Conservation (phyloP, 2,329 filamentous ascomycete species). For the Ophiocordyceps camponoti-leonardi region DNA sequence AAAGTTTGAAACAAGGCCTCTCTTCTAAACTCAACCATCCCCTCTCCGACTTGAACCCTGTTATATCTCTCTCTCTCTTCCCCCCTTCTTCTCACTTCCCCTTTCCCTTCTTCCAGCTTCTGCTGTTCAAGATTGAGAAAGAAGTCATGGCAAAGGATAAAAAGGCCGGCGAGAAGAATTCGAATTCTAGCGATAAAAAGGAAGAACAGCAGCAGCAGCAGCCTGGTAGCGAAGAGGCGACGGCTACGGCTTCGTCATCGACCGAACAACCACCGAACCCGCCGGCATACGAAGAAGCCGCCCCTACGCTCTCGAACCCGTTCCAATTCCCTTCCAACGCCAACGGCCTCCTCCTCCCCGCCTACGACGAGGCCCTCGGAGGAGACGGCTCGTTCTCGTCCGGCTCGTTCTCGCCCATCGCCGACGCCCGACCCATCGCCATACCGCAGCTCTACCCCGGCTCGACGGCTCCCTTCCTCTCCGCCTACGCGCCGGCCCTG, state of each 20-base stretch:
- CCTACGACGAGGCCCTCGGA: conserved; percentile 11
- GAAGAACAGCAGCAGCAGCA: no score
- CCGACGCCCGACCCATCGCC: conserved; percentile 14
- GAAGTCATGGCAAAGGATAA: no score
- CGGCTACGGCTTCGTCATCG: not conserved
- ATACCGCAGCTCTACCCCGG: conserved; percentile 20
- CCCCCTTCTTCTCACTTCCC: no score
- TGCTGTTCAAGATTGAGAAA: no score
- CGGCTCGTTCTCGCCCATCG: not conserved
- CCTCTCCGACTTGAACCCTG: no score
- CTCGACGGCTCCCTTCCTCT: conserved; percentile 19
- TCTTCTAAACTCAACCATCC: not conserved
- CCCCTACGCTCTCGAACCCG: conserved; percentile 9
- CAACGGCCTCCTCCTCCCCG: conserved; percentile 10
- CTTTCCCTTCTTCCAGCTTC: no score
- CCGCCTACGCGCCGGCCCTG: conserved; percentile 19
- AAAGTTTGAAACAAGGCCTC: not conserved
- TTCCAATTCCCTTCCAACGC: conserved; percentile 21
- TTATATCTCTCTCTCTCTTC: no score
- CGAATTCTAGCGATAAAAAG: not conserved
- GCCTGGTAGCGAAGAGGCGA: no score
- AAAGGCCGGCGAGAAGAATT: not conserved
- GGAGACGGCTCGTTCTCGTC: not conserved
- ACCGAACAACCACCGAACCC: not conserved
- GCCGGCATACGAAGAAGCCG: conserved; percentile 2